These are phyloP conservation scores for Chimonanthus praecox DNA, from an alignment of 164 flowering plant genomes.

Conservation along the genomic window DNA sequence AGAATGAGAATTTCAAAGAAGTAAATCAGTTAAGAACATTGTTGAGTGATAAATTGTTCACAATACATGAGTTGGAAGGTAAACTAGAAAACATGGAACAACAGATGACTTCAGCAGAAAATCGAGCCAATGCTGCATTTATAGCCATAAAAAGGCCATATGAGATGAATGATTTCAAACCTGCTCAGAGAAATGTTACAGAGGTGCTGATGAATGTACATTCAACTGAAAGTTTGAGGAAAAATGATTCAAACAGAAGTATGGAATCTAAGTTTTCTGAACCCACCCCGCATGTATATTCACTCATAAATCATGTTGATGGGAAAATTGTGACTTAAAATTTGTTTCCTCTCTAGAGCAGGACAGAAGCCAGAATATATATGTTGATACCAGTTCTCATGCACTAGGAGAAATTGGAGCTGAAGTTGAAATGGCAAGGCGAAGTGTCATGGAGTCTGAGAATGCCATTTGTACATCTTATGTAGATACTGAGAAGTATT, in stretches of 20 bases:
- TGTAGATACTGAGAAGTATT: slow-evolving; percentile 24
- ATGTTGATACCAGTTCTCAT: slow-evolving; percentile 14
- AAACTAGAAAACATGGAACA: slow-evolving; percentile 25
- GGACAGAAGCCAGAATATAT: slow-evolving; percentile 3
- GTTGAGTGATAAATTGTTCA: slow-evolving; percentile 26
- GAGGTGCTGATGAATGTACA: neutral
- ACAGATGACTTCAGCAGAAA: slow-evolving; percentile 35
- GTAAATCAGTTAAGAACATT: slow-evolving; percentile 19
- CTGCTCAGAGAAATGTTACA: neutral
- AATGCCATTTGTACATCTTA: slow-evolving; percentile 21
- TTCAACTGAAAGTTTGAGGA: neutral
- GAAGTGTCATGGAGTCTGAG: slow-evolving; percentile 23
- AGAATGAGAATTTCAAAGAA: slow-evolving; percentile 28
- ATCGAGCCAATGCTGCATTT: slow-evolving; percentile 35
- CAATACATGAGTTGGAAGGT: slow-evolving; percentile 22
- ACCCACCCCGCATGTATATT: neutral
- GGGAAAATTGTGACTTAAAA: slow-evolving; percentile 11
- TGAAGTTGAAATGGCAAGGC: slow-evolving; percentile 24
- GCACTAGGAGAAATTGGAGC: slow-evolving; percentile 14
- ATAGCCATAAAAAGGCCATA: slow-evolving; percentile 26
- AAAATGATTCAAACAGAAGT: no score
- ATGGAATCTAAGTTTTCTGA: neutral
- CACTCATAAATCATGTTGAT: slow-evolving; percentile 5
- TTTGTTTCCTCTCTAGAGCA: neutral
- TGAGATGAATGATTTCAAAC: slow-evolving; percentile 4